Base-by-base conservation (phyloP, 169 alveolate species). In the Theileria orientalis region DNA sequence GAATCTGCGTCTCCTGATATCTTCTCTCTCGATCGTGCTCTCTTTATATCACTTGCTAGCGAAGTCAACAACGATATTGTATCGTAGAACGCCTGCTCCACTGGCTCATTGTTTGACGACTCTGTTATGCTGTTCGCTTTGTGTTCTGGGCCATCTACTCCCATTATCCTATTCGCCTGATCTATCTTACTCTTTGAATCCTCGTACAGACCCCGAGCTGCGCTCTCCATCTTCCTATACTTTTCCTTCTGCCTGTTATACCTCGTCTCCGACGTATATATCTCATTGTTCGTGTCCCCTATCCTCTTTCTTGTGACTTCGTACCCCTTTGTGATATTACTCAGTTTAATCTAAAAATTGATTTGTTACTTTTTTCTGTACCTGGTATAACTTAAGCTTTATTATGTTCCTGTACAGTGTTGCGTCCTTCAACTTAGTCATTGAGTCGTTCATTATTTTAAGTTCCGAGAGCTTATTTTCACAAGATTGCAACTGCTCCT, bases 301-400 rank as follows among this genome's bases (percentile, higher is more conserved):
- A 70, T 40, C 59, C 69, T 75, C 30, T 44, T 75, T 73, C 59
- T 44, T 40, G 69, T 86, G 70, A 73, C 83, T 59, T 66, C 83
- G 59, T 23, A 59, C 52, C 79, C 86, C 46, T 40, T 74, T 69
- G 56, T 74, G 35, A 46, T 56, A 69, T 60, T 86, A 72, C 33
- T 27, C 41, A 72, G 35, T 56, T 44, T 82, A 9, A 29, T 68
- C 64, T 57, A 49, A 49, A 16, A 13, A 49, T 9, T 41, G 14
- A 9, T 49, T 67, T 56, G 35, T 62, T 69, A 32, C 51, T 67
- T 11, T 14, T 41, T 52, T 67, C 69, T 37, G 61, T 14, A 49
- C 60, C 25, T 59, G 72, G 54, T 80, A 78, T 46, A 76, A 78
- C 37, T 56, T 29, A 57, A 75, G 82, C 61, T 66, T 52, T n/a